Evolutionary conservation across 345 rosid genomes (phyloP).

Genomic region (Arabis hirsuta): DNA sequence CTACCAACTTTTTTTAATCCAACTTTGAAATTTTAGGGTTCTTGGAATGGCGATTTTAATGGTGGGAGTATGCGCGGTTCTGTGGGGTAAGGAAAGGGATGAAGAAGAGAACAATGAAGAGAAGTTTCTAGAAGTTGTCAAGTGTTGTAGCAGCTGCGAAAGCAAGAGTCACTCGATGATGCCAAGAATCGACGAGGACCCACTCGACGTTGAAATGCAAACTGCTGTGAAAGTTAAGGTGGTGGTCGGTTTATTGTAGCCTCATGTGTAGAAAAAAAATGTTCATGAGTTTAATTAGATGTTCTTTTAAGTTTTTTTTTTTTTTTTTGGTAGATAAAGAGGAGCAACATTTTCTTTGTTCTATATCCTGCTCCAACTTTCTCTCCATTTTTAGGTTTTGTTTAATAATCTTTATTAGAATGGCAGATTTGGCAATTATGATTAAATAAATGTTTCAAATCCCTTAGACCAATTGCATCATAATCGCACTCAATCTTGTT

Average conservation of each 20-base stretch:
- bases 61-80: constrained; percentile 70
- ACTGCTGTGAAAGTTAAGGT: constrained; percentile 14
- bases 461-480: neutral
- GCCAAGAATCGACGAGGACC: constrained; percentile 41
- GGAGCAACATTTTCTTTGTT: constrained; percentile 34
- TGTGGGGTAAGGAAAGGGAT: constrained; percentile 94
- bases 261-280: constrained; percentile 20
- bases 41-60: constrained; percentile 64
- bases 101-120: constrained; percentile 41
- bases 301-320: neutral
- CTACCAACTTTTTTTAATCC: neutral
- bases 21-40: constrained; percentile 50
- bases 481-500: neutral
- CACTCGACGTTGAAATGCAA: constrained; percentile 44
- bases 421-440: neutral
- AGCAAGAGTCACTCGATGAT: constrained; percentile 17
- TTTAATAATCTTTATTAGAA: constrained; percentile 16
- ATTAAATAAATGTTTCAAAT: constrained; percentile 20
- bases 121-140: constrained; percentile 31
- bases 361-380: constrained; percentile 35
- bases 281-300: constrained; percentile 26
- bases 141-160: constrained; percentile 22
- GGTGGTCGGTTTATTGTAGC: constrained; percentile 29
- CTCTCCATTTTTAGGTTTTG: neutral
- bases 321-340: constrained; percentile 9